Evolutionary conservation across 1,284 basidiomycete genomes (phyloP).

Genomic region (Veloboletus limbatus): DNA sequence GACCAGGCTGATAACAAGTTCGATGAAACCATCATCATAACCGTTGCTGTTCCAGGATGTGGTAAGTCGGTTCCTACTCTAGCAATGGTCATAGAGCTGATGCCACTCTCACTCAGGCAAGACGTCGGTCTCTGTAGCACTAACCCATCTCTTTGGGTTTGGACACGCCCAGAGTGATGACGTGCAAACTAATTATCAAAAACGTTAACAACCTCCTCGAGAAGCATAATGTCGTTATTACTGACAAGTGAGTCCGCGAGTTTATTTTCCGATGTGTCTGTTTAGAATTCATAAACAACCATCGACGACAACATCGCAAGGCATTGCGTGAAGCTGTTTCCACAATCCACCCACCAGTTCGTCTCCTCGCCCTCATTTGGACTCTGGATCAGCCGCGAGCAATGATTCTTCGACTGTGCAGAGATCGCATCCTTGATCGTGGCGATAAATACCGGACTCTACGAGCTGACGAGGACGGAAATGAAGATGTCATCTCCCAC

Average conservation of each 20-base stretch:
- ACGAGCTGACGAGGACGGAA: constrained; percentile 48
- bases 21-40: constrained; percentile 83
- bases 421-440: constrained; percentile 68
- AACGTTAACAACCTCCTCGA: constrained; percentile 68
- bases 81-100: constrained; percentile 2
- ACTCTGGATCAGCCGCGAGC: constrained; percentile 50
- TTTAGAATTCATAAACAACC: constrained; percentile 62
- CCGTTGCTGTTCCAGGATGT: constrained; percentile 89
- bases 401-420: constrained; percentile 70
- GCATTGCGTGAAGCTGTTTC: constrained; percentile 58
- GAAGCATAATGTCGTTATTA: constrained; percentile 76
- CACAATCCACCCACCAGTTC: constrained; percentile 49
- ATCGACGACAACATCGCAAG: constrained; percentile 72
- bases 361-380: constrained; percentile 82
- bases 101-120: constrained; percentile 59
- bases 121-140: constrained; percentile 81
- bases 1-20: constrained; percentile 38
- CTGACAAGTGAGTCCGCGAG: constrained; percentile 68
- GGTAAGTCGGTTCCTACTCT: constrained; percentile 49
- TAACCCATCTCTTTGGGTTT: constrained; percentile 77
- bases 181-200: constrained; percentile 76
- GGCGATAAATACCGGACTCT: constrained; percentile 86
- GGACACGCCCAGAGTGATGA: constrained; percentile 94
- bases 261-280: not conserved
- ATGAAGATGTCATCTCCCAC: constrained; percentile 77